Conservation (phyloP, 2,329 filamentous ascomycete genomes). For the Trichoderma koningii region DNA sequence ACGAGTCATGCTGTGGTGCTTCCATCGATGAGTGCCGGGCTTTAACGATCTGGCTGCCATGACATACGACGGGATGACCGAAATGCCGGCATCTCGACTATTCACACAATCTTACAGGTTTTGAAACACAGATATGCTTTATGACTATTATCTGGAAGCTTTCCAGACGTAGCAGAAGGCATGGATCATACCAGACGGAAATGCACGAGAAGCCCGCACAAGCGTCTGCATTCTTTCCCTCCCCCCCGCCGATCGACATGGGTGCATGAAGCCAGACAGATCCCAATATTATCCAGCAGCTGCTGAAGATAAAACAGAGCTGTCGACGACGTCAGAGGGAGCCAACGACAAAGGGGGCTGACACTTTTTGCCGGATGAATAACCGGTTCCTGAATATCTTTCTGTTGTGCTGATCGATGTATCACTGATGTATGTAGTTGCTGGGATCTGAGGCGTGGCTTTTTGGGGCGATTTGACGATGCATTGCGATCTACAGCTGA, state of each 20-base stretch:
- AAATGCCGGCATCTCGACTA: too few relatives aligned
- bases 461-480: neutral
- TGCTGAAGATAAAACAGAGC: neutral
- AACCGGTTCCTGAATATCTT: slow-evolving; percentile 22
- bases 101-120: too few relatives aligned
- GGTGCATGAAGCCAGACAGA: slow-evolving; percentile 7
- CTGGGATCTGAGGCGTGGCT: neutral
- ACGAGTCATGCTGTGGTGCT: slow-evolving; percentile 5
- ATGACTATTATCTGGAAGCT: too few relatives aligned
- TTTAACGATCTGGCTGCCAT: too few relatives aligned
- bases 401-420: neutral
- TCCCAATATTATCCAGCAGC: neutral
- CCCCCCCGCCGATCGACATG: slow-evolving; percentile 5
- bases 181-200: neutral
- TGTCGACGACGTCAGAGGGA: slow-evolving; percentile 3
- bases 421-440: neutral
- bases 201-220: neutral
- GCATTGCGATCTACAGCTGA: slow-evolving; percentile 11
- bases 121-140: too few relatives aligned
- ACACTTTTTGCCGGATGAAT: neutral
- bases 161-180: too few relatives aligned
- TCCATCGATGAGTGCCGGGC: neutral
- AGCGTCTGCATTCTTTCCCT: neutral
- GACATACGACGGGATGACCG: too few relatives aligned
- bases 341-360: slow-evolving; percentile 6